These are phyloP conservation scores for Vaucheria bursata DNA, from an alignment of 352 stramenopile genomes.

Conservation along the genomic window DNA sequence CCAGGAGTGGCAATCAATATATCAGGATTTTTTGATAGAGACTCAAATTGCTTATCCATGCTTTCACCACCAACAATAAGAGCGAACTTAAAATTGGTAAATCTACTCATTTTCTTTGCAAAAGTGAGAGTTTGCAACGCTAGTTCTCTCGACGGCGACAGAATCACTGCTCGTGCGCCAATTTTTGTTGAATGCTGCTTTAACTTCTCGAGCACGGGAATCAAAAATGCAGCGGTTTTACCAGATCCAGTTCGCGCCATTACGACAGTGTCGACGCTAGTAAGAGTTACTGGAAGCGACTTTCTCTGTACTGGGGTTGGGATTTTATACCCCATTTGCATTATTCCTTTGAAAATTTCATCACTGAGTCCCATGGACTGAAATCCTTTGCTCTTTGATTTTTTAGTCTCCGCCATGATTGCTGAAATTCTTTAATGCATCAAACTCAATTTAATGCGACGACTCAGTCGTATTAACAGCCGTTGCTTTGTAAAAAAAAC, in stretches of 20 bases:
- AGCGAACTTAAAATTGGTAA: slow-evolving; percentile 76
- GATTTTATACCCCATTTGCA: slow-evolving; percentile 88
- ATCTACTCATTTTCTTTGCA: slow-evolving; percentile 67
- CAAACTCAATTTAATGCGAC: too few relatives aligned
- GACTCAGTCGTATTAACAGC: too few relatives aligned
- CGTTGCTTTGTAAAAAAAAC: too few relatives aligned
- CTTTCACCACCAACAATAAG: slow-evolving; percentile 91
- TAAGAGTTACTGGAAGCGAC: slow-evolving; percentile 87
- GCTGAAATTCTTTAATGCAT: too few relatives aligned
- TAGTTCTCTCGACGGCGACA: slow-evolving; percentile 82
- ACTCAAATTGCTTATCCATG: slow-evolving; percentile 95
- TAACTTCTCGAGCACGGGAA: slow-evolving; percentile 94
- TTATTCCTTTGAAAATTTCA: slow-evolving; percentile 52
- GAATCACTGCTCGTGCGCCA: slow-evolving; percentile 59
- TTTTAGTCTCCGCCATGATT: too few relatives aligned
- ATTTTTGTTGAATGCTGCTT: slow-evolving; percentile 78
- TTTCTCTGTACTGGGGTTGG: slow-evolving; percentile 98
- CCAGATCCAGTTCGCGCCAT: slow-evolving; percentile 96
- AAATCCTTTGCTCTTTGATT: slow-evolving; percentile 51
- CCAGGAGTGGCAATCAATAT: slow-evolving; percentile 86
- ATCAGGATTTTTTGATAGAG: slow-evolving; percentile 81
- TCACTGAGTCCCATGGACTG: slow-evolving; percentile 53
- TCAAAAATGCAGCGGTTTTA: slow-evolving; percentile 95
- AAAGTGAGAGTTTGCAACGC: slow-evolving; percentile 73
- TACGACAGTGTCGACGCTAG: slow-evolving; percentile 88